Conservation (phyloP, 257 asterid species). For the Rubia yunnanensis region DNA sequence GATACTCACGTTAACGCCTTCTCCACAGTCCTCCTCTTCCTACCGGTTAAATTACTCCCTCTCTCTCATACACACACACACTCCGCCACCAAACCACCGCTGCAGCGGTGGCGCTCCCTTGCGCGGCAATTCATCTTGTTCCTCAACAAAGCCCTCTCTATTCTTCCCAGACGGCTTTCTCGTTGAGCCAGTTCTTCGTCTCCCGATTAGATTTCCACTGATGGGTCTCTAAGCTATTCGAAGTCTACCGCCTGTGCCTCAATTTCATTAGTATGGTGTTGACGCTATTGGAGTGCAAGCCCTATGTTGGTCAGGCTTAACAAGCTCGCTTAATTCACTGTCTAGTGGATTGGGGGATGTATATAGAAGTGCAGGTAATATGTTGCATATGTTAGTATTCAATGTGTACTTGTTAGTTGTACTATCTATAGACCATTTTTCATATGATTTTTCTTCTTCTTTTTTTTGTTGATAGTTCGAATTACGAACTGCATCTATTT, state of each 20-base stretch:
- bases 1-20: slow-evolving; percentile 4
- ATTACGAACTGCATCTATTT: no score
- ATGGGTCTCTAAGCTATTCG: slow-evolving; percentile 45
- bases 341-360: no score
- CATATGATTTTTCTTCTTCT: no score
- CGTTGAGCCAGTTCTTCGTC: slow-evolving; percentile 28
- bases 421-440: no score
- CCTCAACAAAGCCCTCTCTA: slow-evolving; percentile 50
- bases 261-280: slow-evolving; percentile 50
- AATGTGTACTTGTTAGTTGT: no score
- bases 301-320: slow-evolving; percentile 51
- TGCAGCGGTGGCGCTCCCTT: slow-evolving; percentile 34
- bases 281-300: slow-evolving; percentile 62
- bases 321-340: no score
- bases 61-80: background rate
- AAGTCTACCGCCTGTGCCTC: slow-evolving; percentile 58
- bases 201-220: slow-evolving; percentile 21
- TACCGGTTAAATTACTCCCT: no score
- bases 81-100: slow-evolving; percentile 1
- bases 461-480: no score
- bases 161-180: slow-evolving; percentile 73
- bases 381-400: no score
- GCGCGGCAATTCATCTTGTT: slow-evolving; percentile 60
- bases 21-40: background rate
- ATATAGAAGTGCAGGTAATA: no score